Base-by-base conservation (phyloP, 2,329 filamentous ascomycete genomes). In the Fusarium chuoi region DNA sequence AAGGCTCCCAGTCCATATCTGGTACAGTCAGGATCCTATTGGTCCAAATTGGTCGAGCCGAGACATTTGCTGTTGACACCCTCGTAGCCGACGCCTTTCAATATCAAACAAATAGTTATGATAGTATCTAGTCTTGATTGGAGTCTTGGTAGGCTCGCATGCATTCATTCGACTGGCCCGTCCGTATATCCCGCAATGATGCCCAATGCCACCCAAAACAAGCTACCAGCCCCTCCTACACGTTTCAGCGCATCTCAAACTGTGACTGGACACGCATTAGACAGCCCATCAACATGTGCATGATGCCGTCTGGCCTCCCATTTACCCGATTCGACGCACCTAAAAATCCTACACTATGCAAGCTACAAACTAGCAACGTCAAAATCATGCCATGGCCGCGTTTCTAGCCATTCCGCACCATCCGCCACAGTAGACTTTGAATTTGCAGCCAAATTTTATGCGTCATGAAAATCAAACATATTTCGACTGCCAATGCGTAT, bases 381-480 rank as follows among this genome's bases (percentile, higher is more conserved):
- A 39, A 57, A 67, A 68, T 45, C 28, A 71, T 49, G 41, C 15
- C 38, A 46, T 48, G 24, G 22, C 48, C 7, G 35, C 24, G 44
- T 41, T 46, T 51, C 30, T 33, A 51, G 33, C 44, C 36, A 30
- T 49, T 52, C 42, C 28, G 36, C 35, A 44, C 48, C 33, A 55
- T 17, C 26, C 18, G 35, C 44, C 8, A 56, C 57, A 51, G 28
- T 22, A 44, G 33, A 46, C 33, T 55, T 46, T 35, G 38, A 39
- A 30, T 49, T 28, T 18, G 6, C 42, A 64, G 9, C 24, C 24
- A 15, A 38, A 20, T 44, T 57, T 14, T 13, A 22, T 30, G 44
- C 24, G 20, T 8, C 15, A n/a, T 35, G 28, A 72, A 72, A 72
- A 71, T 72, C 69, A 72, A 72, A 72, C 63, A 52, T 33, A 55